phyloP scores from a whole-genome alignment of 2,329 filamentous ascomycete genomes.

The Aspergillus persii region DNA sequence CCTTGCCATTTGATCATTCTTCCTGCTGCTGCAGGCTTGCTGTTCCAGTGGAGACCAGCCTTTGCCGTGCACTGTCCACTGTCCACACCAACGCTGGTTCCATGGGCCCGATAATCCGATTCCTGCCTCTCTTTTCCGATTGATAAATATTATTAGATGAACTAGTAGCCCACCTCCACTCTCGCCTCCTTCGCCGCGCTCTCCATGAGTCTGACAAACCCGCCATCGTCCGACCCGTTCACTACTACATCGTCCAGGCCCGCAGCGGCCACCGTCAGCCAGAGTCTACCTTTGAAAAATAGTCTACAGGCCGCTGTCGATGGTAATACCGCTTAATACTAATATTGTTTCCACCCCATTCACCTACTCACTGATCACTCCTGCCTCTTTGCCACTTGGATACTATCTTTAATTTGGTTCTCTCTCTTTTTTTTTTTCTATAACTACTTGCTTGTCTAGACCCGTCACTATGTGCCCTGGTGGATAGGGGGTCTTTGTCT shows the following conservation, averaged over 20 bases:
- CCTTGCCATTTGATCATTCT: not conserved
- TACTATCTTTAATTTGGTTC: not conserved
- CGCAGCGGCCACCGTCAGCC: constrained; percentile 28
- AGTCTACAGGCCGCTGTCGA: constrained; percentile 45
- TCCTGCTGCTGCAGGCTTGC: not conserved
- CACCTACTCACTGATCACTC: constrained; percentile 13
- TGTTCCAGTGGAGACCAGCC: constrained; percentile 3
- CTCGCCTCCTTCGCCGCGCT: not conserved
- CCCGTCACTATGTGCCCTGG: constrained; percentile 13
- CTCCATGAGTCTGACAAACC: constrained; percentile 44
- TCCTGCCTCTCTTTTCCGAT: not conserved
- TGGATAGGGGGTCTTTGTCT: constrained; percentile 5
- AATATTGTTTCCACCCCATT: constrained; percentile 5
- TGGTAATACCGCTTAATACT: constrained; percentile 39
- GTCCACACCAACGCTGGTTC: not conserved
- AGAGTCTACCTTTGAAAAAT: constrained; percentile 41
- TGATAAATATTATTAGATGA: constrained; percentile 4
- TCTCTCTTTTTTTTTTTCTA: not conserved
- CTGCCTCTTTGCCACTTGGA: constrained; percentile 11
- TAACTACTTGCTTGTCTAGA: constrained; percentile 1
- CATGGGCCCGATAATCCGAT: not conserved
- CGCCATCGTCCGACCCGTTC: constrained; percentile 40
- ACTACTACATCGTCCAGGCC: constrained; percentile 38
- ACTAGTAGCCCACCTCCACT: constrained; percentile 4
- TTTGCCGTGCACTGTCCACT: not conserved